Percentiles rank a stretch among this genome's conserved stretches.
phyloP scores from a whole-genome alignment of 345 rosid genomes.

The Boechera stricta region DNA sequence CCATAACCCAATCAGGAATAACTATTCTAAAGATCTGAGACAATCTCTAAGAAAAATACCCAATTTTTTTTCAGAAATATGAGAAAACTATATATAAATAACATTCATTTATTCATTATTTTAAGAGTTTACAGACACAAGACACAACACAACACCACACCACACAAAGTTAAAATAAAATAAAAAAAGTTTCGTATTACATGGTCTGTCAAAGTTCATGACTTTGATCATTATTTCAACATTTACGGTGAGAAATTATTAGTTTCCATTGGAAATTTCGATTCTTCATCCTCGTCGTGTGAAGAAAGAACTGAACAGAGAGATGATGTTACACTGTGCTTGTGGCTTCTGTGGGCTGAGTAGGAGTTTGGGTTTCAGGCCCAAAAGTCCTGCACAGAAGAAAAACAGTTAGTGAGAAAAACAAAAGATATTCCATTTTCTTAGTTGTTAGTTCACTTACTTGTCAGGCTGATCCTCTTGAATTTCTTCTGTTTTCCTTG shows the following conservation, averaged over 20 bases:
- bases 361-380: neutral
- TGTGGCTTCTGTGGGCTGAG: conserved; percentile 7
- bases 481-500: neutral
- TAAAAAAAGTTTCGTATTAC: neutral
- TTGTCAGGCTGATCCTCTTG: conserved; percentile 22
- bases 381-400: neutral
- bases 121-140: neutral
- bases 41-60: too few species aligned
- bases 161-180: neutral
- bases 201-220: conserved; percentile 9
- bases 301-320: neutral
- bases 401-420: neutral
- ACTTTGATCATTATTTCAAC: conserved; percentile 18
- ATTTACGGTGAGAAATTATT: neutral
- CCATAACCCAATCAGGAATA: too few species aligned
- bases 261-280: neutral
- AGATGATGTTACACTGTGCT: neutral
- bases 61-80: neutral
- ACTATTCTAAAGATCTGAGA: too few species aligned
- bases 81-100: neutral
- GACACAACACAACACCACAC: neutral
- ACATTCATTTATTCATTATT: conserved; percentile 3
- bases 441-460: neutral
- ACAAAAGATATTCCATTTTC: neutral
- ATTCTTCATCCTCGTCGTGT: neutral